These are phyloP conservation scores for Berkeleyomyces rouxiae DNA, from an alignment of 2,329 filamentous ascomycete species.

Conservation along the genomic window DNA sequence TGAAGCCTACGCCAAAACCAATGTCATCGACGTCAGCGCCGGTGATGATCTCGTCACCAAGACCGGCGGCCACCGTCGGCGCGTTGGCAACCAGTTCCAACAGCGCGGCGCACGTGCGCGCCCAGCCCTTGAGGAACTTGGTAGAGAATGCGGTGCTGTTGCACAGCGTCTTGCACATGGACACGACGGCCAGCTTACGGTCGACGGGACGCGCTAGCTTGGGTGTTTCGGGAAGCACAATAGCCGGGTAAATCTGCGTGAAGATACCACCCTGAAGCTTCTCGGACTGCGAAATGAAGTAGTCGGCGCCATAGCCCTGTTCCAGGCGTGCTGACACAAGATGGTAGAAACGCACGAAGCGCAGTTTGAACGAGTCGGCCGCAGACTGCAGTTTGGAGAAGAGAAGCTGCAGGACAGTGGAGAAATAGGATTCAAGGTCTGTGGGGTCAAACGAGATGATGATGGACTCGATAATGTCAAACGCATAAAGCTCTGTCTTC, in stretches of 20 bases:
- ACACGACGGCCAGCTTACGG: slow-evolving; percentile 84
- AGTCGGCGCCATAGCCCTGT: slow-evolving; percentile 76
- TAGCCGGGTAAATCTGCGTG: slow-evolving; percentile 64
- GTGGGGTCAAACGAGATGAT: slow-evolving; percentile 53
- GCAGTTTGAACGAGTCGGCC: slow-evolving; percentile 65
- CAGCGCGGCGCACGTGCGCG: slow-evolving; percentile 73
- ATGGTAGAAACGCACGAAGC: slow-evolving; percentile 91
- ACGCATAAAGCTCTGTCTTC: slow-evolving; percentile 69
- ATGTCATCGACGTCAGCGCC: slow-evolving; percentile 92
- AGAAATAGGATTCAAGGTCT: slow-evolving; percentile 59
- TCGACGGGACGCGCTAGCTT: slow-evolving; percentile 77
- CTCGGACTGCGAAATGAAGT: slow-evolving; percentile 75
- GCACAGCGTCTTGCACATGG: slow-evolving; percentile 79
- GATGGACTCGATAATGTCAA: slow-evolving; percentile 76
- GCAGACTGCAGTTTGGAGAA: slow-evolving; percentile 55
- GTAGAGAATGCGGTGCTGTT: slow-evolving; percentile 72
- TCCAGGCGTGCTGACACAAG: slow-evolving; percentile 66
- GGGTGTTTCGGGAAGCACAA: slow-evolving; percentile 78
- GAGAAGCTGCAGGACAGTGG: slow-evolving; percentile 63
- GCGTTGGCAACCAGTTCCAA: slow-evolving; percentile 81
- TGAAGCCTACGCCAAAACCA: slow-evolving; percentile 88
- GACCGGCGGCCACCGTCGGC: slow-evolving; percentile 46
- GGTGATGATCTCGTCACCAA: slow-evolving; percentile 58
- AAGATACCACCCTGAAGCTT: slow-evolving; percentile 66
- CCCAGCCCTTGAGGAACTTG: slow-evolving; percentile 79